These are phyloP conservation scores for Neofusicoccum kwambonambiense DNA, from an alignment of 2,329 filamentous ascomycete genomes.

Conservation along the genomic window DNA sequence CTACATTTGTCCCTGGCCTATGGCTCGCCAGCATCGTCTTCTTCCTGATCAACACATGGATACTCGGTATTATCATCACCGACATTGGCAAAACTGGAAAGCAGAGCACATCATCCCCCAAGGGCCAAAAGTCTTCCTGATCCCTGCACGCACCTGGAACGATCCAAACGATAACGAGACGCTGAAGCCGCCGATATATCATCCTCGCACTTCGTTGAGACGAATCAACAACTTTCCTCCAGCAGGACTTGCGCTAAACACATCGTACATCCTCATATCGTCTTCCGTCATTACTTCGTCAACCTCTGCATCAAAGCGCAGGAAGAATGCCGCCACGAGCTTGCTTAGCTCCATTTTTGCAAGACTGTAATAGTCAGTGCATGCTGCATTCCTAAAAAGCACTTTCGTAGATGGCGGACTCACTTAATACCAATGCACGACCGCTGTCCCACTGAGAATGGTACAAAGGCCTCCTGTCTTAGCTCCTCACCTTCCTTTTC, in stretches of 20 bases:
- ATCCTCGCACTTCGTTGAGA: not conserved
- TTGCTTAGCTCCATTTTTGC: conserved; percentile 2
- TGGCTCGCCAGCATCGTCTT: conserved; percentile 75
- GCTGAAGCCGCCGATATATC: not conserved
- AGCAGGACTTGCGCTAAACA: not conserved
- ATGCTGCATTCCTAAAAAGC: no score
- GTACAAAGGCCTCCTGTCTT: not conserved
- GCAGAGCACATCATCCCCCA: no score
- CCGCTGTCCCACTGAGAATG: not conserved
- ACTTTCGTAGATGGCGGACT: not conserved
- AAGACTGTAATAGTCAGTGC: not conserved
- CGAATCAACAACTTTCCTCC: not conserved
- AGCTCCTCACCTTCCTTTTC: not conserved
- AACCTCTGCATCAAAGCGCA: not conserved
- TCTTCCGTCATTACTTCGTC: not conserved
- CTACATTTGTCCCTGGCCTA: conserved; percentile 81
- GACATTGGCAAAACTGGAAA: conserved; percentile 53
- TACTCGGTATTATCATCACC: conserved; percentile 73
- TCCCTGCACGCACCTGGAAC: not conserved
- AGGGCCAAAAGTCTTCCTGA: not conserved
- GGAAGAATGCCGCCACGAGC: not conserved
- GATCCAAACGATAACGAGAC: no score
- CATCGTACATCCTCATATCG: not conserved
- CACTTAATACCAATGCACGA: conserved; percentile 3
- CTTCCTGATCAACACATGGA: conserved; percentile 84